Percentiles rank a stretch among this genome's conserved stretches.
Conservation (phyloP, 2,329 filamentous ascomycete genomes). For the Ophiosphaerella korrae region DNA sequence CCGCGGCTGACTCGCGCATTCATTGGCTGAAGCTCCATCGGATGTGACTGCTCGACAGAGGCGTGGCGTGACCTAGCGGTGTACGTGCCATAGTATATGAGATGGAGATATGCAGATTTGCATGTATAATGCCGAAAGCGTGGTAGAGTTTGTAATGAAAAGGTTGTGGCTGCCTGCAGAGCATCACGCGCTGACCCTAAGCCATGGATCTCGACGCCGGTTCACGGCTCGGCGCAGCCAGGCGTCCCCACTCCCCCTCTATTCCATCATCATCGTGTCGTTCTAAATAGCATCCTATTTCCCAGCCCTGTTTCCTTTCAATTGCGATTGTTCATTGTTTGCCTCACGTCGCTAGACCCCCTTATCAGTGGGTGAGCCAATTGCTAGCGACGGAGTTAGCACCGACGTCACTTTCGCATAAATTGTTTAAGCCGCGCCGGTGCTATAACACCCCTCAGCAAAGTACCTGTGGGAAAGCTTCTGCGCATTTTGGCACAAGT, state of each 20-base stretch:
- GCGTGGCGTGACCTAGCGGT: neutral
- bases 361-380: neutral
- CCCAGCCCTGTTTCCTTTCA: neutral
- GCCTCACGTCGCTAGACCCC: no score
- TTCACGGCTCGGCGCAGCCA: constrained; percentile 15
- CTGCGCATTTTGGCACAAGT: neutral
- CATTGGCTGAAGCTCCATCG: constrained; percentile 22
- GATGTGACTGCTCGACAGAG: neutral
- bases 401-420: constrained; percentile 17
- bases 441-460: neutral
- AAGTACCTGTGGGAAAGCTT: neutral
- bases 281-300: constrained; percentile 22
- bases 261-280: constrained; percentile 7
- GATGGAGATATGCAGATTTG: neutral
- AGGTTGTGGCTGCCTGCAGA: constrained; percentile 10
- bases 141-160: constrained; percentile 17
- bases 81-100: neutral
- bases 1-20: constrained; percentile 27
- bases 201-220: constrained; percentile 10
- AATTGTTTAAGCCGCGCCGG: neutral
- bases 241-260: constrained; percentile 20
- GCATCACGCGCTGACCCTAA: constrained; percentile 26
- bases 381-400: constrained; percentile 1
- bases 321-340: no score
- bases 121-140: constrained; percentile 3